A percentile compares a stretch with the other conserved stretches of the same genome.
phyloP scores from a whole-genome alignment of 495 filamentous ascomycete genomes.

The Hyaloscypha finlandica region DNA sequence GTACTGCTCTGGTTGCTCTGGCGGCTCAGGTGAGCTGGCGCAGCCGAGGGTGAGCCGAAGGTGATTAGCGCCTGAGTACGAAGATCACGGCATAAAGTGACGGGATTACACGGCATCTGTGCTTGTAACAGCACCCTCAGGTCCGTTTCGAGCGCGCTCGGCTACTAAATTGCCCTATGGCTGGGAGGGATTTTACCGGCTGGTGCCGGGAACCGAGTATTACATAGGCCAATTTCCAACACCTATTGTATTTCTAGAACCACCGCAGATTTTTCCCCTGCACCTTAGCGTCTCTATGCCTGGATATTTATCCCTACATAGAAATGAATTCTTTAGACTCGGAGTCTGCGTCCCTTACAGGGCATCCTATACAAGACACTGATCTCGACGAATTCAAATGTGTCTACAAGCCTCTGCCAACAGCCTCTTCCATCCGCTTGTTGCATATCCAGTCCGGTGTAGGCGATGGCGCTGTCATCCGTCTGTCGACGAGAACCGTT shows the following conservation, averaged over 20 bases:
- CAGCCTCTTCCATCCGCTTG: not conserved
- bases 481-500: not conserved
- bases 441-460: not conserved
- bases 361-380: not conserved
- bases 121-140: too few relatives aligned
- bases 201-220: too few relatives aligned
- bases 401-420: not conserved
- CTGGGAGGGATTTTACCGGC: too few relatives aligned
- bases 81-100: too few relatives aligned
- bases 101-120: too few relatives aligned
- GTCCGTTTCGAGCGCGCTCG: too few relatives aligned
- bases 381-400: not conserved
- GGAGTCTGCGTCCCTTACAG: not conserved
- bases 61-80: too few relatives aligned
- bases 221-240: constrained; percentile 1
- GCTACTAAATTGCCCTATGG: too few relatives aligned
- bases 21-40: too few relatives aligned
- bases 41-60: too few relatives aligned
- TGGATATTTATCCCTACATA: not conserved
- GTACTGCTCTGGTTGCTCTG: too few relatives aligned
- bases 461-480: not conserved
- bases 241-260: not conserved
- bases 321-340: not conserved
- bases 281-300: not conserved
- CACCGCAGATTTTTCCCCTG: not conserved